Percentiles rank a stretch among this genome's conserved stretches.
phyloP scores from a whole-genome alignment of 140 eudicot species.

The Oenanthe javanica region DNA sequence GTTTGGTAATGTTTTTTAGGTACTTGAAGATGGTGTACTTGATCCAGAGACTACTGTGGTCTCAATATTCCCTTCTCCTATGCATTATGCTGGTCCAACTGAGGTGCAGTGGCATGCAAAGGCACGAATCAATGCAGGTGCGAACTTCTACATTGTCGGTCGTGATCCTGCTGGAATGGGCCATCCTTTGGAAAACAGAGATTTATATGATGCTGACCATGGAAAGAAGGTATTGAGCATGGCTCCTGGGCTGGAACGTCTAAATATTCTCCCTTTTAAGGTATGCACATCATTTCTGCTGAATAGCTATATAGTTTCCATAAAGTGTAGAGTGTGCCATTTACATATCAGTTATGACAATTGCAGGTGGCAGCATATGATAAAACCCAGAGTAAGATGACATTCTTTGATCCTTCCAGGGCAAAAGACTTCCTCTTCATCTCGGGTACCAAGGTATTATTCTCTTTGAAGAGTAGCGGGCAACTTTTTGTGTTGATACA shows the following conservation, averaged over 20 bases:
- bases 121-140: slow-evolving; percentile 96
- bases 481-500: not conserved
- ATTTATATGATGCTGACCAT: slow-evolving; percentile 87
- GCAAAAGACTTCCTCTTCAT: slow-evolving; percentile 79
- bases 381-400: slow-evolving; percentile 60
- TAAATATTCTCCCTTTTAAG: slow-evolving; percentile 91
- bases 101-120: slow-evolving; percentile 99
- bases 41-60: slow-evolving; percentile 96
- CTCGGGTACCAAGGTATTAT: slow-evolving; percentile 78
- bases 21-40: slow-evolving; percentile 90
- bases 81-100: slow-evolving; percentile 60
- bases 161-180: slow-evolving; percentile 99
- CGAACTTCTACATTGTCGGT: slow-evolving; percentile 90
- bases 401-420: slow-evolving; percentile 87
- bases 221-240: slow-evolving; percentile 95
- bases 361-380: slow-evolving; percentile 94
- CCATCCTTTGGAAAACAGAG: slow-evolving; percentile 77
- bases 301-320: not conserved
- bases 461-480: not conserved
- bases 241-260: slow-evolving; percentile 94
- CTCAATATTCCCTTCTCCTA: slow-evolving; percentile 63
- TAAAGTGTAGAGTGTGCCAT: not conserved
- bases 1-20: slow-evolving; percentile 28
- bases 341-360: slow-evolving; percentile 1
- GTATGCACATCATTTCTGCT: slow-evolving; percentile 23